Evolutionary conservation across 73 alveolate genomes (phyloP), one percentile per base, ranked within the genome.

Genomic region (Uronychia setigera): DNA sequence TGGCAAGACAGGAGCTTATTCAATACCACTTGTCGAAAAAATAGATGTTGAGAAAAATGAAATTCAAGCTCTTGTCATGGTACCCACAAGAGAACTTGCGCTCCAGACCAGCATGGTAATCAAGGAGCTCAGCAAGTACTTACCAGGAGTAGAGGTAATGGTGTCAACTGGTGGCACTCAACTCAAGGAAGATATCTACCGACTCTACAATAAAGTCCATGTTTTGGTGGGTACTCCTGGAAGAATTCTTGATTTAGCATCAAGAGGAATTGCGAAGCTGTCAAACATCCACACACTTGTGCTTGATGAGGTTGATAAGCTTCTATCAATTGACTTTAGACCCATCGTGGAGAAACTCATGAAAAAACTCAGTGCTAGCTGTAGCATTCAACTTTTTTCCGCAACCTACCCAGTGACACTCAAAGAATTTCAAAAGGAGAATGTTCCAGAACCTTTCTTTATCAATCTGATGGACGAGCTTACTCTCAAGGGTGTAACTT

Each of bases 241-340:
- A n/a, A 87, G 98, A 58, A 93, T 93, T 34, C 89, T 88, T n/a
- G 99, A 97, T 86, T 93, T 98, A 58, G 98, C 99, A 1, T 81
- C 87, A 58, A 89, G 91, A 83, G 95, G 92, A 35, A 94, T 94
- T n/a, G 96, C 98, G 58, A 93, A 97, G 59, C 93, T 97, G 30
- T 88, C 92, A 30, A 91, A 90, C 59, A 94, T 95, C 84, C 93
- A 96, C 80, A 92, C 86, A 74, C 80, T 96, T 76, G 97, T 97
- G n/a, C 90, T 98, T 78, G 99, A 97, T 82, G 99, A 98, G 82
- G 99, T 99, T 33, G 99, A 98, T 91, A 97, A 98, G 94, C 96
- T 97, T 14, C 94, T 98, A 31, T 96, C 99, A 59, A 93, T 93
- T 59, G 99, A 98, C 88, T 96, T 98, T 88, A 83, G 92, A 93